Base-by-base conservation (phyloP, 2,329 filamentous ascomycete species). In the Colletotrichum caudatum region DNA sequence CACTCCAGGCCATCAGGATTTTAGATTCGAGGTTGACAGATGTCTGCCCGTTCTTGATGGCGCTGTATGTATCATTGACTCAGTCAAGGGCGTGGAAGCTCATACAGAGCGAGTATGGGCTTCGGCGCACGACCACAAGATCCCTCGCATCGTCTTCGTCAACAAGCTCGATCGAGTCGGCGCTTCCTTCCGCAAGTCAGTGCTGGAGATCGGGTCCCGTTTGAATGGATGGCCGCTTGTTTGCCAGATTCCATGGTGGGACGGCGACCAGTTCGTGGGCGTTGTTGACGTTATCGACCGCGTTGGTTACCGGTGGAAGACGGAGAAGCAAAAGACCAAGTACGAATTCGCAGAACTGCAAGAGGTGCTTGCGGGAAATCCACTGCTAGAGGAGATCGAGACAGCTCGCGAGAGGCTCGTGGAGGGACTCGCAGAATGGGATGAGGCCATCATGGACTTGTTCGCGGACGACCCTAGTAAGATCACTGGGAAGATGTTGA, bases 61-160 rank as follows among this genome's bases (percentile, higher is more conserved):
- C 6, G 94, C 94, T 1, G 91, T 97, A n/a, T 97, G 94, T 77
- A 95, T 97, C 77, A 90, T 97, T 9, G 94, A 97, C 79, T 94
- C 93, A 0, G 94, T 97, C 48, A 94, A 95, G 72, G 94, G 94
- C 1, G 96, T 99, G 29, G 96, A 99, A 81, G 95, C 96, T 1
- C 96, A 98, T 79, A 98, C 96, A 0, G 96, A 99, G 80, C 92
- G 97, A 76, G 96, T 99, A 3, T 99, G 96, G 96, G 87, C 89
- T 18, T 96, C 97, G 74, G 95, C 96, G 8, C 93, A 93, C 64
- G 90, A 91, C 57, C 97, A 97, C 79, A 87, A 86, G 29, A 97
- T 98, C 51, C 96, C 96, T 0, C 88, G 94, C 33, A 88, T 94
- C 63, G 86, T 94, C 58, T 94, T 91, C 75, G 89, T 94, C 76